phyloP scores from a whole-genome alignment of 768 basidiomycete species.

The Trametes cinnabarina region DNA sequence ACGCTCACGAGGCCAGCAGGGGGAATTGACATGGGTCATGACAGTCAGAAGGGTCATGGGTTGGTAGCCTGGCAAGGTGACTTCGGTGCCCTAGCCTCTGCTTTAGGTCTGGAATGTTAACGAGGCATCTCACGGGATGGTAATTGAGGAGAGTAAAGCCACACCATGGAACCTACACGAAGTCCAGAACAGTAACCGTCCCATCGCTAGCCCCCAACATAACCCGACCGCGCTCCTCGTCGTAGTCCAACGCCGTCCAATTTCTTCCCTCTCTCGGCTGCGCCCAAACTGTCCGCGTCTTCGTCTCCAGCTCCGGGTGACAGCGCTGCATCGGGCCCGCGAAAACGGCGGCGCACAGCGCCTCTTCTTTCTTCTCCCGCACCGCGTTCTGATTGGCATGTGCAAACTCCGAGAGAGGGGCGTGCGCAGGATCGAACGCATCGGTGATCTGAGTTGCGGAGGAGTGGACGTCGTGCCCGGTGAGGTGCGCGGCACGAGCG shows the following conservation, averaged over 20 bases:
- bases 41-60: no score
- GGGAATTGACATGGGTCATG: no score
- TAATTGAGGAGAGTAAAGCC: no score
- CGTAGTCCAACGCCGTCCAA: constrained; percentile 64
- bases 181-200: constrained; percentile 40
- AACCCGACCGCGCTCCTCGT: constrained; percentile 53
- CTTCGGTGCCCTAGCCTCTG: no score
- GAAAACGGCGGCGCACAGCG: constrained; percentile 48
- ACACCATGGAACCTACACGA: no score
- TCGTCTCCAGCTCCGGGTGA: constrained; percentile 13
- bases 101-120: no score
- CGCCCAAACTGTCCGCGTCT: constrained; percentile 32
- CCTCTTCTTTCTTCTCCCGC: constrained; percentile 29
- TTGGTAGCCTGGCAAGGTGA: no score
- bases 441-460: constrained; percentile 15
- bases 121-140: no score
- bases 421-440: constrained; percentile 10
- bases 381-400: background rate
- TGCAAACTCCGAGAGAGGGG: constrained; percentile 1
- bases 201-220: constrained; percentile 53
- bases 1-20: no score
- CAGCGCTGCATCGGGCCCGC: constrained; percentile 42
- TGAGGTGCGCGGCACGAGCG: constrained; percentile 41
- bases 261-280: constrained; percentile 32
- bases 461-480: constrained; percentile 27